A percentile compares a stretch with the other conserved stretches of the same genome.
These are phyloP conservation scores for Aspergillus japonicus DNA, from an alignment of 2,329 filamentous ascomycete genomes.

Conservation along the genomic window DNA sequence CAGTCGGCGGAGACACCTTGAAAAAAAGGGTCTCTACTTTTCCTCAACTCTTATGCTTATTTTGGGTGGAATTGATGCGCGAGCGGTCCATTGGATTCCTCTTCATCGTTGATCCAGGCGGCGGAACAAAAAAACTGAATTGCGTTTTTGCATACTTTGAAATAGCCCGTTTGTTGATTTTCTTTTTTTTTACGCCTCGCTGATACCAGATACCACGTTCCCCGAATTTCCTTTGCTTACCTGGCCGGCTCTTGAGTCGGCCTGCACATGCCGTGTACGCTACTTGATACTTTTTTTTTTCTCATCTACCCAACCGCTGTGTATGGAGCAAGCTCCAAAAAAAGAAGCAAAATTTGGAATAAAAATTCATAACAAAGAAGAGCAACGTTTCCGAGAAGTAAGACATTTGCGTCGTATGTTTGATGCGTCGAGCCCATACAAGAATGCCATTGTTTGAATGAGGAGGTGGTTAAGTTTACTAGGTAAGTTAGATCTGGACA, in stretches of 20 bases:
- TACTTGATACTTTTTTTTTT: neutral
- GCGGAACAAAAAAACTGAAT: slow-evolving; percentile 4
- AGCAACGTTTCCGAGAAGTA: neutral
- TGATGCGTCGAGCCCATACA: neutral
- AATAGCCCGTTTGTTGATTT: slow-evolving; percentile 5
- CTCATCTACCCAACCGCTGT: neutral
- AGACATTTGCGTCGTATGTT: neutral
- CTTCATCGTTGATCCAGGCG: neutral
- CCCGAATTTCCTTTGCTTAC: neutral
- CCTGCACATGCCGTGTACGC: neutral
- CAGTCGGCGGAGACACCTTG: neutral
- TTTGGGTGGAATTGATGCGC: neutral
- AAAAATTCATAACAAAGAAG: neutral
- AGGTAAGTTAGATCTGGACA: neutral
- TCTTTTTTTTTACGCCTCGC: neutral
- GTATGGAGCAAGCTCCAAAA: neutral
- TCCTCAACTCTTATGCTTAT: neutral
- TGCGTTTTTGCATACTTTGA: neutral
- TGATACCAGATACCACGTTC: slow-evolving; percentile 8
- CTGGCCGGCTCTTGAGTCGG: neutral
- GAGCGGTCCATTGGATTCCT: neutral
- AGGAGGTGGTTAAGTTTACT: neutral
- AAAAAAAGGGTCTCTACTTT: neutral
- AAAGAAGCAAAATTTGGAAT: neutral
- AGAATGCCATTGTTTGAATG: neutral